Percentiles rank a stretch among this genome's conserved stretches.
Evolutionary conservation across 306 rosid genomes (phyloP).

Genomic region (Quercus engelmannii): DNA sequence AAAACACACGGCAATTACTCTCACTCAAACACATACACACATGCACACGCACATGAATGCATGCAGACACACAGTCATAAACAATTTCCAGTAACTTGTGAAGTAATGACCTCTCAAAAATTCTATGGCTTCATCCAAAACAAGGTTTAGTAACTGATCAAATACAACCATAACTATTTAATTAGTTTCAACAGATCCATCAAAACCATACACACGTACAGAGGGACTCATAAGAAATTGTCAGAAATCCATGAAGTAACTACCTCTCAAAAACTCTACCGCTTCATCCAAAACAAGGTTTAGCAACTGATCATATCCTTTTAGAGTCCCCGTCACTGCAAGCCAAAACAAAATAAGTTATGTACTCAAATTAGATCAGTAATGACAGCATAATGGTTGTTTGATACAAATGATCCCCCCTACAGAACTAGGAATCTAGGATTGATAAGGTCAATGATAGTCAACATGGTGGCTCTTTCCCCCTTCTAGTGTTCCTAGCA

Average conservation of each 20-base stretch:
- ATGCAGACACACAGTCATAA: background rate
- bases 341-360: constrained; percentile 12
- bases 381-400: background rate
- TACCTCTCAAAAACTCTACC: constrained; percentile 88
- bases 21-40: background rate
- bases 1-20: background rate
- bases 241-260: background rate
- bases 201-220: background rate
- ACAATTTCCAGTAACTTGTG: background rate
- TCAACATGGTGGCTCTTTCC: too few relatives aligned
- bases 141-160: constrained; percentile 89
- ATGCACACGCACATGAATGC: too few relatives aligned
- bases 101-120: constrained; percentile 69
- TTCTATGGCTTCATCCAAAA: constrained; percentile 88
- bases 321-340: constrained; percentile 84
- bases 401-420: background rate
- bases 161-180: background rate
- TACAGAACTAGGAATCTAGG: background rate
- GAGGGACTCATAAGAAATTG: background rate
- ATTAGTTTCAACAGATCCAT: background rate
- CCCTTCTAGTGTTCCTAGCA: background rate
- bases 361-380: background rate
- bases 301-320: constrained; percentile 94
- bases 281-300: constrained; percentile 97
- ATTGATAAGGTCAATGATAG: too few relatives aligned